Conservation (phyloP, 2,329 filamentous ascomycete genomes). For the Akanthomyces uredinophilus region DNA sequence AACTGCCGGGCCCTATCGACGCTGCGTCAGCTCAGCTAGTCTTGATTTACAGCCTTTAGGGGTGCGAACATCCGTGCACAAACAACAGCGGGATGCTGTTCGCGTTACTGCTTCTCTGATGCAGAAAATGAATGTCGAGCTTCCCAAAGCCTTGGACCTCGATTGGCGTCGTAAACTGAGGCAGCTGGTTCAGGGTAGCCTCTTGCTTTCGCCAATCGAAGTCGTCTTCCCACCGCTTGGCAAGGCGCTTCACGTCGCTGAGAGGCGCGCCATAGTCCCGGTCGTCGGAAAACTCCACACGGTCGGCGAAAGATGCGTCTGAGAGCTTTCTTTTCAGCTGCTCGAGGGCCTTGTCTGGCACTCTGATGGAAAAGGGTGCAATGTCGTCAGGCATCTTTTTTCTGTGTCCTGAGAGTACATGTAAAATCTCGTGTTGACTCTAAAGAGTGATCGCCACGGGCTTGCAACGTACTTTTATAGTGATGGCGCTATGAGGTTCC, state of each 20-base stretch:
- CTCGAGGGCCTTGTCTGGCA: constrained; percentile 28
- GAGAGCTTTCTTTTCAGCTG: constrained; percentile 28
- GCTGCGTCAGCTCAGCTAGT: not conserved
- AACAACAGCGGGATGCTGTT: constrained; percentile 61
- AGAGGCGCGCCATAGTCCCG: constrained; percentile 29
- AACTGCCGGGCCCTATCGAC: constrained; percentile 58
- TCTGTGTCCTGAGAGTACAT: not conserved
- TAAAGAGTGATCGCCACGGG: too few species aligned
- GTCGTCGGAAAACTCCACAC: constrained; percentile 30
- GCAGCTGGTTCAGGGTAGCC: constrained; percentile 51
- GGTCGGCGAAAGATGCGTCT: constrained; percentile 25
- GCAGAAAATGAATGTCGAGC: constrained; percentile 60
- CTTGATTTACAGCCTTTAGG: not conserved
- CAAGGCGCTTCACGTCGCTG: constrained; percentile 32
- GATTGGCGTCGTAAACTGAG: constrained; percentile 51
- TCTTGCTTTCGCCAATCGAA: constrained; percentile 61
- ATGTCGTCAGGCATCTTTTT: constrained; percentile 17
- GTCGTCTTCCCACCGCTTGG: constrained; percentile 34
- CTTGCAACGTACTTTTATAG: not conserved
- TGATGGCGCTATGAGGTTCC: not conserved
- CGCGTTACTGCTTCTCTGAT: constrained; percentile 45
- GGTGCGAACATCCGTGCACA: constrained; percentile 53
- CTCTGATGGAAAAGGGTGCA: constrained; percentile 30
- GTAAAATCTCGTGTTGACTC: not conserved
- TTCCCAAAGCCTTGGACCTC: constrained; percentile 52